phyloP scores from a whole-genome alignment of 1,139 yeast species.

The Scheffersomyces titani region DNA sequence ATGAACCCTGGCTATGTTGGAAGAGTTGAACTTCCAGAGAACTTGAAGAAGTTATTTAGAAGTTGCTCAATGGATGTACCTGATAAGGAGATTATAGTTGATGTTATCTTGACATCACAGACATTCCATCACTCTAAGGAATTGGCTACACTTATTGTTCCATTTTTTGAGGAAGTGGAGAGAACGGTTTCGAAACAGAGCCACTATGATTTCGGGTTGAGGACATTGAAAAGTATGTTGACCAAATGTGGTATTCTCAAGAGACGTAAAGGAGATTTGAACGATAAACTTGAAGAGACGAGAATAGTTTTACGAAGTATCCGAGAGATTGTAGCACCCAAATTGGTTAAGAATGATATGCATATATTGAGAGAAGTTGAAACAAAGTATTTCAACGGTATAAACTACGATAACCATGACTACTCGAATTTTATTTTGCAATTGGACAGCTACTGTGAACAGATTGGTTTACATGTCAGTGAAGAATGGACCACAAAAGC shows the following conservation, averaged over 20 bases:
- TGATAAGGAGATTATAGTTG: constrained; percentile 68
- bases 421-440: constrained; percentile 16
- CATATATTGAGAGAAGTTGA: constrained; percentile 32
- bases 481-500: constrained; percentile 57
- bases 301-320: constrained; percentile 55
- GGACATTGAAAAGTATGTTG: constrained; percentile 73
- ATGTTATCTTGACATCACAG: constrained; percentile 70
- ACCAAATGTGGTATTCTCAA: constrained; percentile 57
- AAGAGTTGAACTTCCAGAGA: constrained; percentile 81
- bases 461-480: constrained; percentile 25
- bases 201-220: constrained; percentile 90
- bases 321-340: constrained; percentile 63
- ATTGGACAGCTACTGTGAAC: constrained; percentile 13
- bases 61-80: constrained; percentile 76
- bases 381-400: constrained; percentile 24
- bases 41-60: constrained; percentile 76
- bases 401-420: constrained; percentile 13
- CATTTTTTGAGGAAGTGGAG: constrained; percentile 52
- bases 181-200: constrained; percentile 48
- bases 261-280: constrained; percentile 16
- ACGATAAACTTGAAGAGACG: constrained; percentile 27
- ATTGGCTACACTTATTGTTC: constrained; percentile 54
- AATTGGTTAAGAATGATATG: constrained; percentile 57
- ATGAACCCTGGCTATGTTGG: constrained; percentile 93
- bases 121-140: constrained; percentile 58